Evolutionary conservation across 805 yeast species (phyloP), one percentile per base, ranked within the genome.

Genomic region (Sugiyamaella boreocaroliniensis): DNA sequence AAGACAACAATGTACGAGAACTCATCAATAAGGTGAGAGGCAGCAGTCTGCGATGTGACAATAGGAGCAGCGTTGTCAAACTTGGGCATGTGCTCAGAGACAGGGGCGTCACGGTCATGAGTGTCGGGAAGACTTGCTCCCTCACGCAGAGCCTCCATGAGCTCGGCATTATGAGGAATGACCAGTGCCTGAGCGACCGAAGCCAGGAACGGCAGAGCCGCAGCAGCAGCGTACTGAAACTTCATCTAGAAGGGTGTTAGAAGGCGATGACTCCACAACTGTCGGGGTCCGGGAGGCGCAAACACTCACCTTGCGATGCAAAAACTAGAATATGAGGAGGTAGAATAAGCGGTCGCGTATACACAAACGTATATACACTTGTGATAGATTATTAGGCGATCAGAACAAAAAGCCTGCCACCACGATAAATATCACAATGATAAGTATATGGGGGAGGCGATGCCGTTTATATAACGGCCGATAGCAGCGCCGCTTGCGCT

Each of bases 1-100:
- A 92, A 82, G 48, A 90, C 89, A 61, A 93, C 74, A 58, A 93
- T 90, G 75, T 89, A 93, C 46, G 64, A 55, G 37, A 32, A 32
- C 58, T 68, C 68, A 20, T 61, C 64, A 52, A 68, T 62, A 47
- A 61, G 53, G 49, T 64, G 57, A 45, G 37, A 19, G 10, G 55
- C 14, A 11, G 77, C 78, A 29, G 71, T 56, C 46, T 70, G 72
- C 47, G 77, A 67, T 40, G 76, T 65, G 55, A 80, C 61, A 26
- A 52, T 26, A 41, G 84, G 62, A 5, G 85, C 82, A 29, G 80
- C 79, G 29, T 66, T 59, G 14, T 67, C 61, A 42, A 4, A n/a
- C 5, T 37, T 7, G n/a, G n/a, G n/a, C n/a, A n/a, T n/a, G n/a
- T n/a, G n/a, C n/a, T n/a, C n/a, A n/a, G n/a, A n/a, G n/a, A n/a